Evolutionary conservation across 2,329 filamentous ascomycete species (phyloP).

Genomic region (Colletotrichum falcatum): DNA sequence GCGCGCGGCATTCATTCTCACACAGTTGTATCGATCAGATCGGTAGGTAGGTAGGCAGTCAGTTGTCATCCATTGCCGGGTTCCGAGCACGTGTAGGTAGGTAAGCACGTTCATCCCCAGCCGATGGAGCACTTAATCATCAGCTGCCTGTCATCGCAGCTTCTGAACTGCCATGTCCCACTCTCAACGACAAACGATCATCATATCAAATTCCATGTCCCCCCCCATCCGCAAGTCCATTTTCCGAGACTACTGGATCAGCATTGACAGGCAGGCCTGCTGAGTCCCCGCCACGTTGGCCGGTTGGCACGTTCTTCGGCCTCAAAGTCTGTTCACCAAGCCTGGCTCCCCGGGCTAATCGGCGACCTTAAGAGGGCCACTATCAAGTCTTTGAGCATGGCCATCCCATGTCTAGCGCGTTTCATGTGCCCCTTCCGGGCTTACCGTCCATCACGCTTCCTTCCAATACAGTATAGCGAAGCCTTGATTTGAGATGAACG

Average conservation of each 20-base stretch:
- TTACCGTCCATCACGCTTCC: constrained; percentile 27
- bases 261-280: constrained; percentile 30
- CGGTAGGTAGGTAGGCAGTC: too few relatives aligned
- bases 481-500: constrained; percentile 43
- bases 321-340: constrained; percentile 31
- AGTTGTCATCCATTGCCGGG: constrained; percentile 1
- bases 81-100: neutral
- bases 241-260: constrained; percentile 35
- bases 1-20: constrained; percentile 20
- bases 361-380: constrained; percentile 38
- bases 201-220: constrained; percentile 28
- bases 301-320: constrained; percentile 32
- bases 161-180: constrained; percentile 32
- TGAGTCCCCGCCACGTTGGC: constrained; percentile 35
- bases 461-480: constrained; percentile 39
- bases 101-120: constrained; percentile 21
- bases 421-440: constrained; percentile 39
- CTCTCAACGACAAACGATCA: constrained; percentile 32
- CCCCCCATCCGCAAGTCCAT: constrained; percentile 32
- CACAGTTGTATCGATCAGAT: neutral
- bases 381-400: constrained; percentile 35
- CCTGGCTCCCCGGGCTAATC: constrained; percentile 29
- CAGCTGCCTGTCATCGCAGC: constrained; percentile 8
- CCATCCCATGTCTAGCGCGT: constrained; percentile 39
- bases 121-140: constrained; percentile 22